Conservation (phyloP, 805 yeast species). For the Hanseniaspora mollemarum region DNA sequence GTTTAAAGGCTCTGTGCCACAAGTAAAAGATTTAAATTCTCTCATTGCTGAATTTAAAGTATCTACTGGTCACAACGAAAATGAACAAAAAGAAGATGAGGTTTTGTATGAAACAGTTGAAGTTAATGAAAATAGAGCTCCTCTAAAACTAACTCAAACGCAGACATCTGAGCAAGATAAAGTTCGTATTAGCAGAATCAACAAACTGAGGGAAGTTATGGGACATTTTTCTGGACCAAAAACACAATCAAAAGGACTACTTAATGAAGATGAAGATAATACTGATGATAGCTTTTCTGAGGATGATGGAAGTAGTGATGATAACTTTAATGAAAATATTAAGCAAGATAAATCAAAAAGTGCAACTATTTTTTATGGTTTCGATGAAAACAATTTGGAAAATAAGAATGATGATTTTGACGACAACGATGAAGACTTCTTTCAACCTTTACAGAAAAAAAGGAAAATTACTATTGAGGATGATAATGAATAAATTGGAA, state of each 20-base stretch:
- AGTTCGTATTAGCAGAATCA: background rate
- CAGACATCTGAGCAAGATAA: background rate
- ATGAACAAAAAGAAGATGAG: no score
- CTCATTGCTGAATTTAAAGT: background rate
- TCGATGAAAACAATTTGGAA: constrained; percentile 2
- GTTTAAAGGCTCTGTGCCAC: constrained; percentile 26
- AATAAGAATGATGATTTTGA: constrained; percentile 10
- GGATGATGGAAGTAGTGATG: background rate
- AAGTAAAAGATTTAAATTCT: background rate
- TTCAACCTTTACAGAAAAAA: background rate
- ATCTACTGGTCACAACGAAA: no score
- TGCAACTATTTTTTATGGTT: constrained; percentile 8
- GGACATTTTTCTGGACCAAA: background rate
- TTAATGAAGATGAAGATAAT: constrained; percentile 1
- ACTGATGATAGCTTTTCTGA: background rate
- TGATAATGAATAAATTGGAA: background rate
- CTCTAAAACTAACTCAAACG: background rate
- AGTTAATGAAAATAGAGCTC: no score
- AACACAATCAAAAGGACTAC: background rate
- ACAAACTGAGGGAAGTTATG: background rate
- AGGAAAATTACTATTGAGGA: background rate
- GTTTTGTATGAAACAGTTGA: no score
- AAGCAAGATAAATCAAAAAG: background rate
- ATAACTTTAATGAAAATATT: constrained; percentile 14
- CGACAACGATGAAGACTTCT: background rate